Percentiles rank a stretch among this genome's conserved stretches.
phyloP scores from a whole-genome alignment of 495 filamentous ascomycete genomes.

The Annulohypoxylon nitens region DNA sequence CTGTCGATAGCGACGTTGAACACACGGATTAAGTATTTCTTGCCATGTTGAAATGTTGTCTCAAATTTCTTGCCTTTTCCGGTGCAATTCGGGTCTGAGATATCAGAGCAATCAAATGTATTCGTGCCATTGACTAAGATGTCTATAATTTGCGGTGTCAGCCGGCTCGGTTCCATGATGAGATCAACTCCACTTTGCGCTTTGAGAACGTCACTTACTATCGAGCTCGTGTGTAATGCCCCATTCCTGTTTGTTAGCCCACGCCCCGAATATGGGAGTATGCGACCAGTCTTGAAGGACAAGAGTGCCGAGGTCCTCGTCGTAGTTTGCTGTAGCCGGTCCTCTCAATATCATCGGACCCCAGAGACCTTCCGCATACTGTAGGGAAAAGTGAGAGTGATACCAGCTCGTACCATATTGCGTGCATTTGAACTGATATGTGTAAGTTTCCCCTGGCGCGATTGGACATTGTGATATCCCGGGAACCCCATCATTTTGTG shows the following conservation, averaged over 20 bases:
- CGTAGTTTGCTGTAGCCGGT: slow-evolving; percentile 2
- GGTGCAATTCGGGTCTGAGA: not conserved
- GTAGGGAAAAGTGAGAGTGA: slow-evolving; percentile 7
- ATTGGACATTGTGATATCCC: slow-evolving; percentile 16
- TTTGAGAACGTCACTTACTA: not conserved
- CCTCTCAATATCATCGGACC: slow-evolving; percentile 7
- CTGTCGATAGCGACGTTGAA: slow-evolving; percentile 2
- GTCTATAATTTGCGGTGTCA: not conserved
- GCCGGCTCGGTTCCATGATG: not conserved
- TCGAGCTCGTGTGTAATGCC: slow-evolving; percentile 8
- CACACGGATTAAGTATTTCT: slow-evolving; percentile 1
- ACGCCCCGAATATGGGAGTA: slow-evolving; percentile 1
- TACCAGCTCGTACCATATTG: slow-evolving; percentile 19
- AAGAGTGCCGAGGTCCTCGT: slow-evolving; percentile 2
- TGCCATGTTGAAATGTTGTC: slow-evolving; percentile 2
- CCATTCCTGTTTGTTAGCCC: slow-evolving; percentile 15
- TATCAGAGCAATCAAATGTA: slow-evolving; percentile 3
- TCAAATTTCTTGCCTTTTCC: slow-evolving; percentile 5
- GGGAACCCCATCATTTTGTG: slow-evolving; percentile 7
- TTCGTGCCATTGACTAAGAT: slow-evolving; percentile 10
- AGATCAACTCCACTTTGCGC: not conserved
- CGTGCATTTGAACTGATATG: slow-evolving; percentile 1
- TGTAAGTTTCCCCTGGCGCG: slow-evolving; percentile 8
- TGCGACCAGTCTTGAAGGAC: slow-evolving; percentile 9
- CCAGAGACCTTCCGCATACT: slow-evolving; percentile 11